A percentile compares a stretch with the other conserved stretches of the same genome.
Evolutionary conservation across 2,329 filamentous ascomycete genomes (phyloP).

Genomic region (Drechslerella coelobrocha): DNA sequence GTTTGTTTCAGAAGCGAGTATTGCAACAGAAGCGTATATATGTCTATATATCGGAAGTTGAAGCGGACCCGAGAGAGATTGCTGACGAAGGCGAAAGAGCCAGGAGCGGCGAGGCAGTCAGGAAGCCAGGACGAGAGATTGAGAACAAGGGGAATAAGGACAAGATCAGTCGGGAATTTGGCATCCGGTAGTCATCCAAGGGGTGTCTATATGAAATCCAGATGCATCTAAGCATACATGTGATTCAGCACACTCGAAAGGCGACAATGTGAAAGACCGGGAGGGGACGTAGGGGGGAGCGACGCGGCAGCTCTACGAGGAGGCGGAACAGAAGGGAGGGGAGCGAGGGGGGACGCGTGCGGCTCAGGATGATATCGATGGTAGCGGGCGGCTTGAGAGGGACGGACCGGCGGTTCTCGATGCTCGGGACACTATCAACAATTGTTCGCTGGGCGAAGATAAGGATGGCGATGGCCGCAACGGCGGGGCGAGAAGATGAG

Average conservation of each 20-base stretch:
- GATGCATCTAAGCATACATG: too few relatives aligned
- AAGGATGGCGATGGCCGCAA: background rate
- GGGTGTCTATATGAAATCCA: background rate
- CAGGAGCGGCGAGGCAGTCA: constrained; percentile 1
- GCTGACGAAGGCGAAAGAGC: background rate
- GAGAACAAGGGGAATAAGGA: background rate
- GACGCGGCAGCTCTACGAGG: background rate
- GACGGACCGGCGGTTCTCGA: constrained; percentile 10
- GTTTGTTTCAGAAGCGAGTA: background rate
- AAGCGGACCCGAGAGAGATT: background rate
- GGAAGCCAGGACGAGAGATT: background rate
- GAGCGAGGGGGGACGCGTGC: constrained; percentile 34
- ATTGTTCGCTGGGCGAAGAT: background rate
- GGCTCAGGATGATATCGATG: constrained; percentile 21
- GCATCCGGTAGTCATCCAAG: constrained; percentile 1
- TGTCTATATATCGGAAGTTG: background rate
- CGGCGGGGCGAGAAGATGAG: background rate
- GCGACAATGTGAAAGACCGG: background rate
- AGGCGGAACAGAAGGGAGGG: constrained; percentile 21
- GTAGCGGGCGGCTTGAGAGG: constrained; percentile 5
- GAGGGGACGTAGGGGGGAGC: background rate
- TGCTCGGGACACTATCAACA: background rate
- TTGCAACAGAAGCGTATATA: background rate
- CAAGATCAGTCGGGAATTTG: background rate
- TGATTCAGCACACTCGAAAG: background rate